Evolutionary conservation across 352 stramenopile genomes (phyloP).

Genomic region (Globisporangium radiosum): DNA sequence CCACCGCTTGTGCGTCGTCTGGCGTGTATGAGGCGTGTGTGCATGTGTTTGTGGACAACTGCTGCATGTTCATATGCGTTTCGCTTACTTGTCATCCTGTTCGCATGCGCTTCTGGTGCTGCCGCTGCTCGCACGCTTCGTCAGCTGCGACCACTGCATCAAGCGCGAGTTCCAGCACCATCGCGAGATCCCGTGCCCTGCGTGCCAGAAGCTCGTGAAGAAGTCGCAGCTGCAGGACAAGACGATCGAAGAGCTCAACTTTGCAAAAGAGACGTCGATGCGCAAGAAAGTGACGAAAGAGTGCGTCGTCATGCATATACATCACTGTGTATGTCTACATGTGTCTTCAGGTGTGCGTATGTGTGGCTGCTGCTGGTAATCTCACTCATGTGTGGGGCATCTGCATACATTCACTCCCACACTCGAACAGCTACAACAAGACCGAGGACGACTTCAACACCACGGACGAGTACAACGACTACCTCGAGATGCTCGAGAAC

Average conservation of each 20-base stretch:
- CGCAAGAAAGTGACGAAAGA: conserved; percentile 86
- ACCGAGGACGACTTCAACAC: conserved; percentile 84
- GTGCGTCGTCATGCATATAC: conserved; percentile 17
- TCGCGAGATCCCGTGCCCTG: conserved; percentile 76
- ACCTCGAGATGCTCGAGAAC: conserved; percentile 80
- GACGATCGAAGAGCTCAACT: conserved; percentile 86
- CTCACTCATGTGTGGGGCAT: too few relatives aligned
- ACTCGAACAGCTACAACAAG: conserved; percentile 71
- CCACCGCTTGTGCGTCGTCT: conserved; percentile 73
- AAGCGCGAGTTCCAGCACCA: conserved; percentile 86
- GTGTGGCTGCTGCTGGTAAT: too few relatives aligned
- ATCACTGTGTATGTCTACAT: too few relatives aligned
- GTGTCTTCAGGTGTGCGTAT: too few relatives aligned
- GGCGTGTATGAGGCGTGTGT: not conserved
- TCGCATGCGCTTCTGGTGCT: not conserved
- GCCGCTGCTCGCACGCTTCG: not conserved
- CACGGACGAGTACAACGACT: conserved; percentile 85
- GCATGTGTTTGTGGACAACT: too few relatives aligned
- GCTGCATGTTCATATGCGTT: not conserved
- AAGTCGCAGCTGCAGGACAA: conserved; percentile 87
- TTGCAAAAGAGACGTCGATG: conserved; percentile 79
- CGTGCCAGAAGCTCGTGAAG: conserved; percentile 81
- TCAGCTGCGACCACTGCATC: conserved; percentile 80
- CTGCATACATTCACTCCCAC: not conserved
- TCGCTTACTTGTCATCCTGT: not conserved